Conservation (phyloP, 1,284 basidiomycete species). For the Puccinia polysora region DNA sequence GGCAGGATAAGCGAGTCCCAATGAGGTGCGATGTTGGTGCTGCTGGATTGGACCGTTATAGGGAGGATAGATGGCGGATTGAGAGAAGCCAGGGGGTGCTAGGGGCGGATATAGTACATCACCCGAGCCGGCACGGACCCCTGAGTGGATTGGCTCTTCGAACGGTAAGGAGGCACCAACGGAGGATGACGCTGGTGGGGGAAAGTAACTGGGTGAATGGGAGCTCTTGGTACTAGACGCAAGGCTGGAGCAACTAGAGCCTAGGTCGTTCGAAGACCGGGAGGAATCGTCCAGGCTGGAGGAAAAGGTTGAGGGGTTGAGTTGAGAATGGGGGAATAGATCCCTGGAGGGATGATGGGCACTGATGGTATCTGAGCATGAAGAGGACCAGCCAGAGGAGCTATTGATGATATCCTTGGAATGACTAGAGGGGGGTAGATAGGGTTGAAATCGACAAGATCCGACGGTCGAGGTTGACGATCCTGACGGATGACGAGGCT, state of each 20-base stretch:
- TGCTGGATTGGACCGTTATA: background rate
- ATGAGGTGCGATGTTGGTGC: background rate
- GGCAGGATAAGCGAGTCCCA: slow-evolving; percentile 14
- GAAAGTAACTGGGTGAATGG: slow-evolving; percentile 6
- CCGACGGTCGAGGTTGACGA: background rate
- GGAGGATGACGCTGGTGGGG: background rate
- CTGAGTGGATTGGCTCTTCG: background rate
- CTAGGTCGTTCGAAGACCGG: slow-evolving; percentile 2
- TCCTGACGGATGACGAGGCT: background rate
- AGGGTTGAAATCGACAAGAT: slow-evolving; percentile 25
- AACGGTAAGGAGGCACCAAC: background rate
- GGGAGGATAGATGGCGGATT: background rate
- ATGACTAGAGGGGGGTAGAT: slow-evolving; percentile 2
- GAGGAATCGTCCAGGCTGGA: background rate
- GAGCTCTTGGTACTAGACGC: slow-evolving; percentile 14
- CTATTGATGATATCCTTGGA: background rate
- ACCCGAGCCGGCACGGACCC: background rate
- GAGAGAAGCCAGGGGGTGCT: background rate
- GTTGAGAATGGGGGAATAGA: background rate
- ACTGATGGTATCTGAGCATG: too few species aligned
- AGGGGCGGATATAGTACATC: background rate
- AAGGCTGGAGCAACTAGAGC: slow-evolving; percentile 28
- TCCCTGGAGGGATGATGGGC: background rate
- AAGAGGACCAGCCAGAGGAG: background rate
- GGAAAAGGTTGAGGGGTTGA: background rate